Conservation (phyloP, 2,329 filamentous ascomycete species). For the Claviceps quebecensis region DNA sequence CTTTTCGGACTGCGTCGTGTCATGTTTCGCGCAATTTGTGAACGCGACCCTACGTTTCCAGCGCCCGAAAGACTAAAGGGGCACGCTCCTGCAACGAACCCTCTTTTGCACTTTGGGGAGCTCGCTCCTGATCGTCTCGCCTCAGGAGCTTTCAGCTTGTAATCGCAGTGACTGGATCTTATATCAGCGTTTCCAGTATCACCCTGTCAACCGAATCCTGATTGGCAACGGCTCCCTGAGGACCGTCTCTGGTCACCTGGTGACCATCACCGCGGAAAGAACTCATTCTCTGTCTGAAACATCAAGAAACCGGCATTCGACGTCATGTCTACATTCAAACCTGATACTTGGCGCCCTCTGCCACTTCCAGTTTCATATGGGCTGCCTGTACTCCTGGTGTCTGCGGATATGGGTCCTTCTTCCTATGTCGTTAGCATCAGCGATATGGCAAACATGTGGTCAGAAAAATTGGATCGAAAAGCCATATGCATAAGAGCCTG, state of each 20-base stretch:
- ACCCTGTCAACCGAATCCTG: neutral
- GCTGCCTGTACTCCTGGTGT: constrained; percentile 50
- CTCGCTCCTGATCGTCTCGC: constrained; percentile 1
- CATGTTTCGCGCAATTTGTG: neutral
- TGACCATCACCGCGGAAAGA: neutral
- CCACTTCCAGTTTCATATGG: constrained; percentile 17
- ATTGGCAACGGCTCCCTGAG: neutral
- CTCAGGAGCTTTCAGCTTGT: constrained; percentile 3
- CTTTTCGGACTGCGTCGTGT: neutral
- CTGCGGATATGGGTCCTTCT: constrained; percentile 36
- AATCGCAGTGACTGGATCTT: constrained; percentile 8
- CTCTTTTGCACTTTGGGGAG: constrained; percentile 1
- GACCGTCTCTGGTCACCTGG: neutral
- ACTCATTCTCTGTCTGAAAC: neutral
- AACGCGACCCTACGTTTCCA: neutral
- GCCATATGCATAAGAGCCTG: constrained; percentile 49
- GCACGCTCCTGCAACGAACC: constrained; percentile 3
- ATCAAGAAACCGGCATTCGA: neutral
- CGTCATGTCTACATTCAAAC: constrained; percentile 14
- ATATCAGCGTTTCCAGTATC: neutral
- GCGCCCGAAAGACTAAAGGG: neutral
- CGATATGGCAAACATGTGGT: constrained; percentile 62
- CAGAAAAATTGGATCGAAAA: constrained; percentile 46
- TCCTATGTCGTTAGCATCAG: constrained; percentile 55
- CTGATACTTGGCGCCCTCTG: constrained; percentile 29